phyloP scores from a whole-genome alignment of 1,139 yeast species.

The Arxiozyma telluris region DNA sequence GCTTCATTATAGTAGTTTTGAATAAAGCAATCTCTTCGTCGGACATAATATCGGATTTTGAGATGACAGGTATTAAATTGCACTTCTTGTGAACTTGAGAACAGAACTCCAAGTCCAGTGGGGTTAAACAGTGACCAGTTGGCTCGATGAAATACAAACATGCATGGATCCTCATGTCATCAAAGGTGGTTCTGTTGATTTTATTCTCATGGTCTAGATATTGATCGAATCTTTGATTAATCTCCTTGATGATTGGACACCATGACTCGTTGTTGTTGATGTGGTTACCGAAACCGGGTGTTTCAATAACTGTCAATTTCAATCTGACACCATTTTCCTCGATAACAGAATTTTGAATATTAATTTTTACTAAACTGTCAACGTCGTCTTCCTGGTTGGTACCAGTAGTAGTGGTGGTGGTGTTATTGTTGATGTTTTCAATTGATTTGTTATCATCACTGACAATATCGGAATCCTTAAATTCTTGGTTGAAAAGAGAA shows the following conservation, averaged over 20 bases:
- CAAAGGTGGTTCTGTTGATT: constrained; percentile 63
- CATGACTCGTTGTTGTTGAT: constrained; percentile 84
- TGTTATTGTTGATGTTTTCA: constrained; percentile 13
- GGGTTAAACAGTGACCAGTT: constrained; percentile 86
- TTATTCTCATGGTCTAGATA: constrained; percentile 88
- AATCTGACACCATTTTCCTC: constrained; percentile 92
- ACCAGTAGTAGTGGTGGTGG: too few relatives aligned
- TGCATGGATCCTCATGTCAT: constrained; percentile 79
- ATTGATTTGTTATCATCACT: constrained; percentile 7
- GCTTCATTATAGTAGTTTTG: constrained; percentile 68
- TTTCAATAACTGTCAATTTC: constrained; percentile 73
- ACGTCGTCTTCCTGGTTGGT: constrained; percentile 8
- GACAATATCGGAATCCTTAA: constrained; percentile 30
- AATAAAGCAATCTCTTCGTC: constrained; percentile 74
- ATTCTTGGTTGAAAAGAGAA: constrained; percentile 76
- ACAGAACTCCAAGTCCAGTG: constrained; percentile 86
- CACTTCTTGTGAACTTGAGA: constrained; percentile 84
- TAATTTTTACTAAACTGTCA: constrained; percentile 44
- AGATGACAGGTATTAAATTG: constrained; percentile 87
- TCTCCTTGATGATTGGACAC: constrained; percentile 89
- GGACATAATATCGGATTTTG: constrained; percentile 88
- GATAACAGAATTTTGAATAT: constrained; percentile 60
- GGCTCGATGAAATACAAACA: constrained; percentile 89
- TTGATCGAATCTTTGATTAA: constrained; percentile 75
- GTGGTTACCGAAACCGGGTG: constrained; percentile 92